Conservation (phyloP, 768 basidiomycete genomes). For the Hebeloma cylindrosporum region DNA sequence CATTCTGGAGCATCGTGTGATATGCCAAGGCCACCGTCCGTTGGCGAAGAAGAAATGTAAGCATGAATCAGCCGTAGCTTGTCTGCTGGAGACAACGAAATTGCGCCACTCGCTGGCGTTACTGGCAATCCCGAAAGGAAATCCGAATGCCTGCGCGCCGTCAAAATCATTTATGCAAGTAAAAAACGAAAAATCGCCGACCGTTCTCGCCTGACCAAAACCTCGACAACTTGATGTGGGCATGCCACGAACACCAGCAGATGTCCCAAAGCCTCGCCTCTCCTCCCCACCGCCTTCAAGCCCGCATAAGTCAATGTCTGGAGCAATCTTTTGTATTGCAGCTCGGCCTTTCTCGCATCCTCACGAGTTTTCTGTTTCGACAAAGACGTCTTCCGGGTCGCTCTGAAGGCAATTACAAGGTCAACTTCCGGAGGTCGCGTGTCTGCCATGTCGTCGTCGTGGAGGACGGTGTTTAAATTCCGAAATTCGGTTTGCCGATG, state of each 20-base stretch:
- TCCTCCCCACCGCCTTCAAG: conserved; percentile 68
- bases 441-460: conserved; percentile 22
- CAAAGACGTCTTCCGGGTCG: conserved; percentile 45
- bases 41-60: conserved; percentile 64
- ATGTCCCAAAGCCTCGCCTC: conserved; percentile 76
- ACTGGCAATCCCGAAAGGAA: conserved; percentile 75
- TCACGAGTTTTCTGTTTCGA: conserved; percentile 64
- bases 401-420: conserved; percentile 70
- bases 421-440: conserved; percentile 55
- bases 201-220: conserved; percentile 75
- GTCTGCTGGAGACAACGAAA: conserved; percentile 65
- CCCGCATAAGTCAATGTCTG: conserved; percentile 60
- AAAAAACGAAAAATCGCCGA: conserved; percentile 34
- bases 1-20: conserved; percentile 70
- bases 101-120: conserved; percentile 42
- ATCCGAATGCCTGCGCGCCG: conserved; percentile 58
- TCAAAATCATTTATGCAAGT: not conserved
- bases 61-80: conserved; percentile 77
- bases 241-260: conserved; percentile 77
- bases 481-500: not conserved
- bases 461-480: not conserved
- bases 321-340: conserved; percentile 67
- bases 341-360: conserved; percentile 62
- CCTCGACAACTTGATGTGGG: conserved; percentile 56
- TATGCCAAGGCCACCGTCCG: conserved; percentile 86